These are phyloP conservation scores for Xylaria flabelliformis DNA, from an alignment of 495 filamentous ascomycete genomes.

Conservation along the genomic window DNA sequence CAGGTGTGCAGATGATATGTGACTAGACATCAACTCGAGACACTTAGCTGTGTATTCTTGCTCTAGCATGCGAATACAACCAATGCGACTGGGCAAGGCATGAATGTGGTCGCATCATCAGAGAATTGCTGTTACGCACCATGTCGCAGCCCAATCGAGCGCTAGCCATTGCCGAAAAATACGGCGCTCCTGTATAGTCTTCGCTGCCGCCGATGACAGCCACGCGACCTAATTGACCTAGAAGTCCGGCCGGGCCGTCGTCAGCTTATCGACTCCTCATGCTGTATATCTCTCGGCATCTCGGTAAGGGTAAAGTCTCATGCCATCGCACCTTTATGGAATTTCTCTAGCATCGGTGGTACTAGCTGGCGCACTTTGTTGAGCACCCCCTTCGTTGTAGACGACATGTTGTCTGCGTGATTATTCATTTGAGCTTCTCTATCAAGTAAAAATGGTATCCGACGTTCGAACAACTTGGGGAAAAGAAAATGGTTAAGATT, in stretches of 20 bases:
- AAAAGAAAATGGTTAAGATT: background rate
- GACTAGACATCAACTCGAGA: conserved; percentile 60
- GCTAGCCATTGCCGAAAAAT: conserved; percentile 97
- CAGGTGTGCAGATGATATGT: conserved; percentile 94
- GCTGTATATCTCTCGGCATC: background rate
- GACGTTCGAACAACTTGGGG: background rate
- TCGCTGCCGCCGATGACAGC: conserved; percentile 94
- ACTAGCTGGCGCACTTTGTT: conserved; percentile 86
- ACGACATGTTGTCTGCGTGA: conserved; percentile 46
- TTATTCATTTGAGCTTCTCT: conserved; percentile 33
- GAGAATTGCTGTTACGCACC: conserved; percentile 52
- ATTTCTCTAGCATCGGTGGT: conserved; percentile 92
- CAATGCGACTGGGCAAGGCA: background rate
- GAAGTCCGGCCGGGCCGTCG: conserved; percentile 22
- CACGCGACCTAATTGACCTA: conserved; percentile 90
- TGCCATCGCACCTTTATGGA: conserved; percentile 83
- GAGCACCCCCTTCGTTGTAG: conserved; percentile 68
- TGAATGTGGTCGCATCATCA: background rate
- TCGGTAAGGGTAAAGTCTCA: background rate
- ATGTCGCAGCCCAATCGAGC: conserved; percentile 87
- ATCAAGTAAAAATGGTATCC: background rate
- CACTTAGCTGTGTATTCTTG: conserved; percentile 6
- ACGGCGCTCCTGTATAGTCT: conserved; percentile 96
- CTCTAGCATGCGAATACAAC: background rate
- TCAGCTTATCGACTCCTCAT: conserved; percentile 15